A percentile compares a stretch with the other conserved stretches of the same genome.
Conservation (phyloP, 768 basidiomycete genomes). For the Tulasnella calospora region DNA sequence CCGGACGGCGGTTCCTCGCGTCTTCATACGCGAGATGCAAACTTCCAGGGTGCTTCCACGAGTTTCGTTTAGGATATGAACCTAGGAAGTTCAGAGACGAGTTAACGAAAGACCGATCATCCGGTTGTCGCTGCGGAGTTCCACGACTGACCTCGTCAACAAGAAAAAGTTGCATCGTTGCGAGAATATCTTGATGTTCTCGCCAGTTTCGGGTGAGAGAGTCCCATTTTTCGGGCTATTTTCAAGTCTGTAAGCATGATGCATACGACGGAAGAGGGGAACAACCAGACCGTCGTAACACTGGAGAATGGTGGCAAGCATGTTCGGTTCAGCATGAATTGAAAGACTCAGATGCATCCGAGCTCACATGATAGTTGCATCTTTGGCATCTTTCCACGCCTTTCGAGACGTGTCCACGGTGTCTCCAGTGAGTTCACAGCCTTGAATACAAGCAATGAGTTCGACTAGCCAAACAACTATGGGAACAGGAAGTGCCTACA, state of each 20-base stretch:
- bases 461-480: background rate
- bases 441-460: conserved; percentile 39
- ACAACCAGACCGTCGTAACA: conserved; percentile 63
- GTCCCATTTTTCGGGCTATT: conserved; percentile 93
- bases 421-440: conserved; percentile 89
- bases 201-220: conserved; percentile 81
- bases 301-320: conserved; percentile 37
- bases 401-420: conserved; percentile 62
- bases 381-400: conserved; percentile 68
- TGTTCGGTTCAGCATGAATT: background rate
- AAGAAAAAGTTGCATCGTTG: conserved; percentile 71
- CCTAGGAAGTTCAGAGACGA: conserved; percentile 43
- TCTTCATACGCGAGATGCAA: conserved; percentile 88
- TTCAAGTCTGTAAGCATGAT: conserved; percentile 18
- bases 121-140: background rate
- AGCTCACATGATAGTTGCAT: conserved; percentile 64
- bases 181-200: conserved; percentile 60
- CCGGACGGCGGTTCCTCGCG: conserved; percentile 60
- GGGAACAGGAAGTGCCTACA: conserved; percentile 46
- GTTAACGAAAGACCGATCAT: background rate
- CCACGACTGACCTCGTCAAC: conserved; percentile 73
- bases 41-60: conserved; percentile 93
- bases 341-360: conserved; percentile 35
- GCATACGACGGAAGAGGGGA: background rate
- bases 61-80: conserved; percentile 85